Evolutionary conservation across 1,284 basidiomycete species (phyloP), one percentile per base, ranked within the genome.

Genomic region (Cerioporus squamosus): DNA sequence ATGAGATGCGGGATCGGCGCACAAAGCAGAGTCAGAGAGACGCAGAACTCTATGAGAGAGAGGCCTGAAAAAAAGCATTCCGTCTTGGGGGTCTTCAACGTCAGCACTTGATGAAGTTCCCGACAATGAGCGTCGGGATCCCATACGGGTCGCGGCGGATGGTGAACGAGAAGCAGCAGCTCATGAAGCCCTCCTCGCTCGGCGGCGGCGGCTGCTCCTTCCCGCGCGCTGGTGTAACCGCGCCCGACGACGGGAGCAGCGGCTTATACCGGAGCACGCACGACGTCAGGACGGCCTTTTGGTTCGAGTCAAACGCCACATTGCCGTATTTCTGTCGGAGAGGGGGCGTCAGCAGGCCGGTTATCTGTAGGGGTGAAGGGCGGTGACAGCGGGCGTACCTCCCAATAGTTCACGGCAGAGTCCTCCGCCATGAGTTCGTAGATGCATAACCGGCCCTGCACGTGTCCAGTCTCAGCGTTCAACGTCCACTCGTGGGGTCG

Each of bases 351-450:
- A 42, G 24, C n/a, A n/a, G n/a, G n/a, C 18, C 18, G 26, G 12
- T 15, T 5, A n/a, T n/a, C n/a, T n/a, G n/a, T n/a, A n/a, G n/a
- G n/a, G n/a, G n/a, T n/a, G n/a, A 7, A 45, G 31, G 55, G 31
- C 38, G 18, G 22, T 38, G 46, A 53, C 23, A 43, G 51, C 40
- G 14, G 42, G 44, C 80, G 54, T 66, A 93, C 94, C 91, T 97
- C 94, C 93, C 94, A 98, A 71, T 97, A 99, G 73, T 98, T 96
- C 23, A 98, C 95, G 2, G 95, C 95, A 5, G 90, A 93, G 72
- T 98, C 96, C 73, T 97, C 93, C 2, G 93, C 91, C 94, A 97
- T 96, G 53, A 98, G 83, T 74, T 99, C 97, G 76, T 98, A 98
- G 55, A 99, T 98, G 68, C 95, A 97, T 45, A 98, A 75, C 50